These are phyloP conservation scores for Stephanodiscus minutulus DNA, from an alignment of 108 stramenopile genomes.

Conservation along the genomic window DNA sequence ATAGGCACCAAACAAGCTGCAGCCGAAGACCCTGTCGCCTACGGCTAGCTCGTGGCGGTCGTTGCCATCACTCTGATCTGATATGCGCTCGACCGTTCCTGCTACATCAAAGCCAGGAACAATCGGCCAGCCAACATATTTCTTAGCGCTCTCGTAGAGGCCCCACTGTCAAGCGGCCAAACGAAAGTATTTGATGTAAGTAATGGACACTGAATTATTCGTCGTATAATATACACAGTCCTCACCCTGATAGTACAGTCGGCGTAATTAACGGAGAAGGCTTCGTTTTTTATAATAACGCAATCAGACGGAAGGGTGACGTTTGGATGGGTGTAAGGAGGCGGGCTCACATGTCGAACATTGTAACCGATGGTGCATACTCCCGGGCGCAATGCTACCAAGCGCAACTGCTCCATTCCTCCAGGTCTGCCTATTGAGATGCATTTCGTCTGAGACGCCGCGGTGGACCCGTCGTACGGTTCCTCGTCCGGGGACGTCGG, in stretches of 20 bases:
- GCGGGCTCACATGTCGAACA: conserved; percentile 43
- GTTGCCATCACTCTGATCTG: conserved; percentile 12
- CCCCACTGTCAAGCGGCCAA: conserved; percentile 52
- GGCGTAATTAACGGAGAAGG: conserved; percentile 85
- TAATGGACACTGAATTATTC: not conserved
- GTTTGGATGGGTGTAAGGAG: conserved; percentile 40
- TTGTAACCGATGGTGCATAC: conserved; percentile 86
- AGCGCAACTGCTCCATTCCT: conserved; percentile 75
- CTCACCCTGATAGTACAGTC: conserved; percentile 75
- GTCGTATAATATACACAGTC: not conserved
- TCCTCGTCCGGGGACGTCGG: conserved; percentile 58
- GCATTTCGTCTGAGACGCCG: conserved; percentile 55
- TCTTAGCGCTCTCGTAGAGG: conserved; percentile 83
- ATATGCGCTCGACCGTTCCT: conserved; percentile 61
- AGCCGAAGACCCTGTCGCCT: conserved; percentile 84
- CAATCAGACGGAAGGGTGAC: conserved; percentile 46
- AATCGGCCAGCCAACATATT: conserved; percentile 90
- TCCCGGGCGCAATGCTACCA: conserved; percentile 61
- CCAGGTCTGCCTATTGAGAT: conserved; percentile 84
- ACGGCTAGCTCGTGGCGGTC: conserved; percentile 41
- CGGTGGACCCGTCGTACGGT: conserved; percentile 3
- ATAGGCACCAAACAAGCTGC: conserved; percentile 88
- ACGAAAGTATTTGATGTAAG: not conserved
- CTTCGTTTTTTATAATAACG: conserved; percentile 61
- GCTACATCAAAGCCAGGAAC: conserved; percentile 91